Evolutionary conservation across 306 rosid species (phyloP).

Genomic region (Vachellia collinsii): DNA sequence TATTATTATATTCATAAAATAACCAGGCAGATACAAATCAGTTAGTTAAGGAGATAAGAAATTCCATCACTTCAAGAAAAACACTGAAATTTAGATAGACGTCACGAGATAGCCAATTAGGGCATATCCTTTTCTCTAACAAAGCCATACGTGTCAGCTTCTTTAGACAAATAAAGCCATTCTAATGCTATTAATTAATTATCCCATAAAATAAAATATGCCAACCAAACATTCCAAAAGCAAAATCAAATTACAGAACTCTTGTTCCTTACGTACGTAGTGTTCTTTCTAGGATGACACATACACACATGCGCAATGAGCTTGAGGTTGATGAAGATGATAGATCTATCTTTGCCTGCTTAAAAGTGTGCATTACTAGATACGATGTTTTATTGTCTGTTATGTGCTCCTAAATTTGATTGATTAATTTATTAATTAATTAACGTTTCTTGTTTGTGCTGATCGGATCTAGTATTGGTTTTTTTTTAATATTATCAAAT

Average conservation of each 20-base stretch:
- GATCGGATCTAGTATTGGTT: neutral
- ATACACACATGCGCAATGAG: neutral
- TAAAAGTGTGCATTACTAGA: constrained; percentile 53
- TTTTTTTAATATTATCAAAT: constrained; percentile 39
- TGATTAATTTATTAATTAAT: constrained; percentile 17
- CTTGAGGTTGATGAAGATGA: constrained; percentile 32
- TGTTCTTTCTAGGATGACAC: constrained; percentile 3
- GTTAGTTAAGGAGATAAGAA: constrained; percentile 61
- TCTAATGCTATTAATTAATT: constrained; percentile 43
- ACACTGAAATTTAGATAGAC: constrained; percentile 76
- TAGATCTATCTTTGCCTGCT: constrained; percentile 50
- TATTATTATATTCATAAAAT: constrained; percentile 36
- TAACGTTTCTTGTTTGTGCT: constrained; percentile 9
- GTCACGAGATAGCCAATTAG: constrained; percentile 56
- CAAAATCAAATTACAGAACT: constrained; percentile 51
- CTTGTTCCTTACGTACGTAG: constrained; percentile 4
- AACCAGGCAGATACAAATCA: constrained; percentile 46
- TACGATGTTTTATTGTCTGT: constrained; percentile 56
- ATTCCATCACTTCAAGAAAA: constrained; percentile 76
- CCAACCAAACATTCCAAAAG: constrained; percentile 59
- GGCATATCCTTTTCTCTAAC: constrained; percentile 41
- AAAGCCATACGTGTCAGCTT: constrained; percentile 47
- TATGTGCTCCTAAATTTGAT: constrained; percentile 35
- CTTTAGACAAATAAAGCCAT: constrained; percentile 53
- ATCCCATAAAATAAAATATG: constrained; percentile 42